Evolutionary conservation across 2,329 filamentous ascomycete genomes (phyloP), one percentile per base, ranked within the genome.

Genomic region (Botrytis fragariae): DNA sequence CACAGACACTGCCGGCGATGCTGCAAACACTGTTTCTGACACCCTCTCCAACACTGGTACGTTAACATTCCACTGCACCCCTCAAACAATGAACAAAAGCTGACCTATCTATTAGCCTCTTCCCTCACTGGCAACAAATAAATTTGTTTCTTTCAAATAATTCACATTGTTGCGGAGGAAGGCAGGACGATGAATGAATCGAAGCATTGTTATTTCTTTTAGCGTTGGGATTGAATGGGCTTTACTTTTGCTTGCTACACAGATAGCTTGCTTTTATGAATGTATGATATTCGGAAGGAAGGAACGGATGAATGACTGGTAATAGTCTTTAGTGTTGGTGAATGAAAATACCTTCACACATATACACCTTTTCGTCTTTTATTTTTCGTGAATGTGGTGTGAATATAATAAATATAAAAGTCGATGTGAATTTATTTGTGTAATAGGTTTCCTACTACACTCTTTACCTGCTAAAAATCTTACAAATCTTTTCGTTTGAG

Each of bases 1-100:
- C 54, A 81, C 83, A 77, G 82, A 87, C 70, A 80, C 82, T 39
- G 73, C 83, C 75, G 77, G 78, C 78, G 82, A 81, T 76, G 72
- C 73, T 29, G 71, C 74, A 57, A 77, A 75, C 25, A 65, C 71
- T 44, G 72, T 70, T 29, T 74, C 73, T 2, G 73, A 77, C 3
- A 69, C 71, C n/a, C 12, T 72, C 42, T 69, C 63, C 32, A 69
- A 72, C 37, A 51, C 71, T 42, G 51, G 71, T 72, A 62, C 37
- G 64, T 42, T 16, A 14, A 16, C n/a, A 32, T 39, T 4, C n/a
- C 16, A 20, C 25, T 3, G 18, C 14, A 54, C 20, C 14, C 32
- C 4, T 5, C 48, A 8, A 22, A 6, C 4, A 32, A 18, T 0
- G 14, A n/a, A 7, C 25, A 54, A 16, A 16, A 25, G 29, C 71